A percentile compares a stretch with the other conserved stretches of the same genome.
Evolutionary conservation across 2,329 filamentous ascomycete species (phyloP).

Genomic region (Setomelanomma holmii): DNA sequence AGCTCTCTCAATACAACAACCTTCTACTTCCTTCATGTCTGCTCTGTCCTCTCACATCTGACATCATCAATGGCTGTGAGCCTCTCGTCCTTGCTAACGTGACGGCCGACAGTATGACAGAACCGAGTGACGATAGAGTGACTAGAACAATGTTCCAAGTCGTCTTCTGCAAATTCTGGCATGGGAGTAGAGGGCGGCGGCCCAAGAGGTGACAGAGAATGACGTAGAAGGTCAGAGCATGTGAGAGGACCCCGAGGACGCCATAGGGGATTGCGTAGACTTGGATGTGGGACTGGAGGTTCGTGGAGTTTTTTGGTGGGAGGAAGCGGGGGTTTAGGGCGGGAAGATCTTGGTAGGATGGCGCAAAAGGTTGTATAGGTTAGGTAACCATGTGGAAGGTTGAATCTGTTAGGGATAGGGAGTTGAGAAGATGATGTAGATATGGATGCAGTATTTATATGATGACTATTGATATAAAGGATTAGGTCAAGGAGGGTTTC

Average conservation of each 20-base stretch:
- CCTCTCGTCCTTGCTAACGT: constrained; percentile 7
- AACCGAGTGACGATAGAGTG: constrained; percentile 8
- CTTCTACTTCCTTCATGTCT: too few relatives aligned
- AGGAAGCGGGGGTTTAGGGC: constrained; percentile 1
- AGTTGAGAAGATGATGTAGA: too few relatives aligned
- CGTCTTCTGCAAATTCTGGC: not conserved
- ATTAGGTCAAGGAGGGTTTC: too few relatives aligned
- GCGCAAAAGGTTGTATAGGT: not conserved
- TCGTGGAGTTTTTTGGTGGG: constrained; percentile 4
- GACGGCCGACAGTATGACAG: constrained; percentile 6
- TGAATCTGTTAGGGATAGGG: too few relatives aligned
- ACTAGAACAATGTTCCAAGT: constrained; percentile 2
- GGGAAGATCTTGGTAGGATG: not conserved
- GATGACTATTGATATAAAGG: too few relatives aligned
- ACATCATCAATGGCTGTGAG: constrained; percentile 2
- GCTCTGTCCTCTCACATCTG: too few relatives aligned
- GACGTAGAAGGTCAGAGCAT: constrained; percentile 9
- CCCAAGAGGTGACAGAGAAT: constrained; percentile 9
- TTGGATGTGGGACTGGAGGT: constrained; percentile 6
- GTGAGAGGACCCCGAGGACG: constrained; percentile 6
- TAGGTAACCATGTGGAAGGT: not conserved
- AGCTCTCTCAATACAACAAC: too few relatives aligned
- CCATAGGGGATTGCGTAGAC: constrained; percentile 11
- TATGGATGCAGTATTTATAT: too few relatives aligned
- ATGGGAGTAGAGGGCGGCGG: constrained; percentile 3